Percentiles rank a stretch among this genome's conserved stretches.
phyloP scores from a whole-genome alignment of 495 filamentous ascomycete species.

The Aspergillus sclerotiicarbonarius region DNA sequence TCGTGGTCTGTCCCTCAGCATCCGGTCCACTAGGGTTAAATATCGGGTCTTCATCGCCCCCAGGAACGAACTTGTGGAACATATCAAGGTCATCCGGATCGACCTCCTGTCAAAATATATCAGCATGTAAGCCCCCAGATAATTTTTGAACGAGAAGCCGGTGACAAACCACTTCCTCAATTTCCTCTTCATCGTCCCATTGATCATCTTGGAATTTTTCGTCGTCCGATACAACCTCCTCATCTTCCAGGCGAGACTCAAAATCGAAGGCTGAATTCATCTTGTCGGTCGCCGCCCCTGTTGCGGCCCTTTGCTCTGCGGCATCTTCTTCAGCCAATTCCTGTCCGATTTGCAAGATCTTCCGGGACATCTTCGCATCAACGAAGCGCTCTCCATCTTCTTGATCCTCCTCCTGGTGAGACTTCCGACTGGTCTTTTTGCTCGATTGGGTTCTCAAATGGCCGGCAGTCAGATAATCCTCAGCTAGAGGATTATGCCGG shows the following conservation, averaged over 20 bases:
- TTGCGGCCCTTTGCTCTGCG: conserved; percentile 41
- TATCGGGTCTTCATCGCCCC: conserved; percentile 48
- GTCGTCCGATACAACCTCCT: conserved; percentile 55
- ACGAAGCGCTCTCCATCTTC: conserved; percentile 68
- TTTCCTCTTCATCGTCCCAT: conserved; percentile 67
- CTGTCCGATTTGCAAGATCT: conserved; percentile 83
- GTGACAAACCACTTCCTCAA: conserved; percentile 63
- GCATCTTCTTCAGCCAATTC: conserved; percentile 76
- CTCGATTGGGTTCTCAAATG: conserved; percentile 54
- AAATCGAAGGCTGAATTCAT: conserved; percentile 65
- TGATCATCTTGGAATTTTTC: conserved; percentile 54
- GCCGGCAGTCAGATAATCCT: conserved; percentile 66
- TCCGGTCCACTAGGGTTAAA: conserved; percentile 46
- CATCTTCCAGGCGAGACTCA: conserved; percentile 55
- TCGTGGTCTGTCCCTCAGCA: conserved; percentile 59
- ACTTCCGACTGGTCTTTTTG: conserved; percentile 56
- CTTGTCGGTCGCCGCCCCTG: conserved; percentile 25
- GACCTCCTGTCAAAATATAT: conserved; percentile 55
- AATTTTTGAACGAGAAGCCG: not conserved
- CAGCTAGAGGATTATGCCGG: conserved; percentile 70
- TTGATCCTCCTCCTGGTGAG: conserved; percentile 52
- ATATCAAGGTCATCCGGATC: conserved; percentile 86
- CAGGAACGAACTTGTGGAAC: conserved; percentile 85
- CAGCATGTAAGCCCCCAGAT: not conserved
- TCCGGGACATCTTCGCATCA: conserved; percentile 80